These are phyloP conservation scores for Carex littledalei DNA, from an alignment of 176 grass and related monocot species.

Conservation along the genomic window DNA sequence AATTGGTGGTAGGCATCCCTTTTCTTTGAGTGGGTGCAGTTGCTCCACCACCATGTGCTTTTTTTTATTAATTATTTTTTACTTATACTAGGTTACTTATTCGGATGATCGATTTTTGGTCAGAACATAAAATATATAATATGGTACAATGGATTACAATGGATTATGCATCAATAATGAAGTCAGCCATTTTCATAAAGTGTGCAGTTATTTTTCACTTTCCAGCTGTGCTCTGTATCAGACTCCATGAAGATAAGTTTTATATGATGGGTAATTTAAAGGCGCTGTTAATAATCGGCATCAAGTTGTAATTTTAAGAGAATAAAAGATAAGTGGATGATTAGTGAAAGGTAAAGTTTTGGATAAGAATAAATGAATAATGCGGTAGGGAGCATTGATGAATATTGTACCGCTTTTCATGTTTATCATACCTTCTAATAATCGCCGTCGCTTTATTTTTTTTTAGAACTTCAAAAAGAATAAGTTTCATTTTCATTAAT, in stretches of 20 bases:
- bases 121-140: not conserved
- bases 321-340: not conserved
- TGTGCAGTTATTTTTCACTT: not conserved
- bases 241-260: not conserved
- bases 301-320: not conserved
- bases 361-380: too few species aligned
- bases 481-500: too few species aligned
- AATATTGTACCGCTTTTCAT: too few species aligned
- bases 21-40: slow-evolving; percentile 35
- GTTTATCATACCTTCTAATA: too few species aligned
- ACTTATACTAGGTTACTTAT: slow-evolving; percentile 22
- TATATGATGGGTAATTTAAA: not conserved
- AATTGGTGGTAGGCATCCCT: slow-evolving; percentile 36
- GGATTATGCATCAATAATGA: not conserved
- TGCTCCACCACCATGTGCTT: not conserved
- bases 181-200: not conserved
- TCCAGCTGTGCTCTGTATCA: slow-evolving; percentile 5
- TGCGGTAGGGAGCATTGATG: too few species aligned
- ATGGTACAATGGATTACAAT: not conserved
- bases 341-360: slow-evolving; percentile 5
- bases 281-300: not conserved
- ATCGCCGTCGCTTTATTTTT: too few species aligned
- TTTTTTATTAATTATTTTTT: not conserved
- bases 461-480: too few species aligned
- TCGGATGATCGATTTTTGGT: not conserved